Evolutionary conservation across 768 basidiomycete species (phyloP).

Genomic region (Ramaria rubella): DNA sequence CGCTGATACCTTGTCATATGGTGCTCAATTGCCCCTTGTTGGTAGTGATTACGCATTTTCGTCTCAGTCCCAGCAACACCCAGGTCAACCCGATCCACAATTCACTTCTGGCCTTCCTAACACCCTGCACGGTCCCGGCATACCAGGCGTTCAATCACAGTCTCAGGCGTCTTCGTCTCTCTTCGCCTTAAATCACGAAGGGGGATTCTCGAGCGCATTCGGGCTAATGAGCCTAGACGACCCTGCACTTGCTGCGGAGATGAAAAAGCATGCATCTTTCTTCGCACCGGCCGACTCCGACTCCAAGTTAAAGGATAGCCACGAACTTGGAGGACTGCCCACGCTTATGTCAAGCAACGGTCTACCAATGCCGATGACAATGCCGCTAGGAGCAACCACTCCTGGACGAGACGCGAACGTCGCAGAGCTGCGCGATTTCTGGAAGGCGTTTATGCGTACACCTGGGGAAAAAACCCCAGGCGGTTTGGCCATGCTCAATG

Average conservation of each 20-base stretch:
- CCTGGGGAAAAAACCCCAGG: conserved; percentile 37
- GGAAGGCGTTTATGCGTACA: conserved; percentile 70
- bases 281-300: conserved; percentile 4
- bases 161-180: too few relatives aligned
- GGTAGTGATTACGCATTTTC: too few relatives aligned
- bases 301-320: background rate
- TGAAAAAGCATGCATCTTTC: conserved; percentile 4
- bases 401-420: conserved; percentile 29
- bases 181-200: too few relatives aligned
- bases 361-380: too few relatives aligned
- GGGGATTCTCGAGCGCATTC: conserved; percentile 55
- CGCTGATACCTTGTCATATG: background rate
- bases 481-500: background rate
- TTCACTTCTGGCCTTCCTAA: too few relatives aligned
- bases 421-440: conserved; percentile 59
- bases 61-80: too few relatives aligned
- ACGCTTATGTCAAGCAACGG: too few relatives aligned
- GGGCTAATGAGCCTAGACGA: conserved; percentile 75
- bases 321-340: background rate
- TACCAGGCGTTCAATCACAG: too few relatives aligned
- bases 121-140: too few relatives aligned
- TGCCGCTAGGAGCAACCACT: conserved; percentile 11
- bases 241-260: conserved; percentile 49
- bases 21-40: background rate
- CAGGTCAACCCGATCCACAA: too few relatives aligned